These are phyloP conservation scores for Salvia miltiorrhiza DNA, from an alignment of 257 asterid species.

Conservation along the genomic window DNA sequence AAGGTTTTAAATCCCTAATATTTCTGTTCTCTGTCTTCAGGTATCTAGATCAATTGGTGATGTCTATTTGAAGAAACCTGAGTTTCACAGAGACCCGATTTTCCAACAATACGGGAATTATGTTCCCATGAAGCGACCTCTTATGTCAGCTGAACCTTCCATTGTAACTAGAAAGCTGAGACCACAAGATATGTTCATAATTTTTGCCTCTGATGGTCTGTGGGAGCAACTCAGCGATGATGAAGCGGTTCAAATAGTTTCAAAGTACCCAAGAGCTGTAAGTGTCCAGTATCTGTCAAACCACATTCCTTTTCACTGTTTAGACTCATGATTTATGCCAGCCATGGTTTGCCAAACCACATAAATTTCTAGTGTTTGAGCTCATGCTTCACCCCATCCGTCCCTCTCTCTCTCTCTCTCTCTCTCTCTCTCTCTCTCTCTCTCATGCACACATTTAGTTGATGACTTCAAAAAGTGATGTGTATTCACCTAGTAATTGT, in stretches of 20 bases:
- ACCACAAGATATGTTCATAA: slow-evolving; percentile 76
- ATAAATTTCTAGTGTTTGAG: background rate
- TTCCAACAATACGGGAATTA: slow-evolving; percentile 52
- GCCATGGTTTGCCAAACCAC: background rate
- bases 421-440: background rate
- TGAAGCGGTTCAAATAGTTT: slow-evolving; percentile 77
- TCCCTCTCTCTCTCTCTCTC: background rate
- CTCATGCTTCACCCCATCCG: background rate
- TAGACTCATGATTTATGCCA: background rate
- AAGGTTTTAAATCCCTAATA: slow-evolving; percentile 5
- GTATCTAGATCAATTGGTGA: slow-evolving; percentile 98
- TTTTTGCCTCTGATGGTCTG: slow-evolving; percentile 97
- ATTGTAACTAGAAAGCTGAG: slow-evolving; percentile 66
- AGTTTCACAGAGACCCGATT: slow-evolving; percentile 69
- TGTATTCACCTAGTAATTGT: background rate
- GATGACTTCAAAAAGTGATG: background rate
- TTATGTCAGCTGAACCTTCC: slow-evolving; percentile 88
- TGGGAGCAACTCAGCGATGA: slow-evolving; percentile 94
- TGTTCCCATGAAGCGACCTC: slow-evolving; percentile 77
- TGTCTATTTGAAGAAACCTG: slow-evolving; percentile 86
- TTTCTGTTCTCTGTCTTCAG: slow-evolving; percentile 34
- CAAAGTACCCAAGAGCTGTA: slow-evolving; percentile 76
- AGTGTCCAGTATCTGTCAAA: slow-evolving; percentile 23
- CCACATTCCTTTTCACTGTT: background rate
- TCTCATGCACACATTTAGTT: too few species aligned